Evolutionary conservation across 208 protist genomes (phyloP).

Genomic region (Trypanosoma vivax): DNA sequence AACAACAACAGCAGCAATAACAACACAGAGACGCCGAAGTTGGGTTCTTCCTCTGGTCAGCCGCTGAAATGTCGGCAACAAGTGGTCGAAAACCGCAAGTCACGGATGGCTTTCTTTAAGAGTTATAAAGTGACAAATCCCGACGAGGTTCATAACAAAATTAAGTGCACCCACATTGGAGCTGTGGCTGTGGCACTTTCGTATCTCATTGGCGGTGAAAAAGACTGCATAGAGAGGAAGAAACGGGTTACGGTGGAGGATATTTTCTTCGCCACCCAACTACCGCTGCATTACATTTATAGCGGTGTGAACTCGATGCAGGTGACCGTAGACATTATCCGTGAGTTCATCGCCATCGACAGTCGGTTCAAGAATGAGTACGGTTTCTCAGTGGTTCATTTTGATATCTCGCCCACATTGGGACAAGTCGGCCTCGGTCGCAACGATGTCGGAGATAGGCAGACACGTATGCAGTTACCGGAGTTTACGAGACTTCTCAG

Average conservation of each 20-base stretch:
- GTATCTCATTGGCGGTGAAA: slow-evolving; percentile 67
- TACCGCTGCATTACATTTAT: slow-evolving; percentile 79
- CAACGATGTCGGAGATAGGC: slow-evolving; percentile 82
- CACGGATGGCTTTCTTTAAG: slow-evolving; percentile 62
- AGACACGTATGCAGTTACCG: slow-evolving; percentile 75
- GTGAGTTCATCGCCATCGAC: slow-evolving; percentile 85
- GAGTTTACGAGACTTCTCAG: slow-evolving; percentile 73
- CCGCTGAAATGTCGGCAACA: slow-evolving; percentile 60
- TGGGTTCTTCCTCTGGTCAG: slow-evolving; percentile 22
- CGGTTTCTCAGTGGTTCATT: slow-evolving; percentile 66
- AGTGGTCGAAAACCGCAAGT: slow-evolving; percentile 56
- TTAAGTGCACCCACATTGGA: slow-evolving; percentile 77
- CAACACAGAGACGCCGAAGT: slow-evolving; percentile 7
- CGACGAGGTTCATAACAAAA: slow-evolving; percentile 30
- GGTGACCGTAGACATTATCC: slow-evolving; percentile 73
- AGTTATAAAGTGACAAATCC: slow-evolving; percentile 58
- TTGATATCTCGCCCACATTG: slow-evolving; percentile 75
- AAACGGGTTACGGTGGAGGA: slow-evolving; percentile 82
- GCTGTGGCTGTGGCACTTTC: slow-evolving; percentile 63
- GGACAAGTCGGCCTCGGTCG: slow-evolving; percentile 80
- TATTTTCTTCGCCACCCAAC: slow-evolving; percentile 88
- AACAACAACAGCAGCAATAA: slow-evolving; percentile 9
- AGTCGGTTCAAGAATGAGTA: slow-evolving; percentile 86
- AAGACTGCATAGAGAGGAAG: slow-evolving; percentile 61
- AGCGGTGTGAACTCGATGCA: slow-evolving; percentile 57